A percentile compares a stretch with the other conserved stretches of the same genome.
Evolutionary conservation across 2,329 filamentous ascomycete genomes (phyloP).

Genomic region (Aotearoamyces nothofagi): DNA sequence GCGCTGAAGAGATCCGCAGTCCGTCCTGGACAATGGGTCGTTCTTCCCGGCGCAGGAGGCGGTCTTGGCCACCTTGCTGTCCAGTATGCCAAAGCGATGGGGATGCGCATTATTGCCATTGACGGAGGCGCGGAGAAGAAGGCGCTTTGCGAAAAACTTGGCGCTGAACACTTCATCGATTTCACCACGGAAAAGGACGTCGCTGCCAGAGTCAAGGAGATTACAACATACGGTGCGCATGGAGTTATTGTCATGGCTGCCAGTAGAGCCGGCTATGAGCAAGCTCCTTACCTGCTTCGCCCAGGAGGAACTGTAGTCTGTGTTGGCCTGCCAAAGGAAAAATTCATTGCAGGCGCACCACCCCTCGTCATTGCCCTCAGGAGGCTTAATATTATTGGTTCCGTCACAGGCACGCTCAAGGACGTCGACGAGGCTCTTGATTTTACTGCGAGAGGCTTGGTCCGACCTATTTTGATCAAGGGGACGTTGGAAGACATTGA

Average conservation of each 20-base stretch:
- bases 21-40: constrained; percentile 12
- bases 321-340: not conserved
- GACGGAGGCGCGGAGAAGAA: constrained; percentile 11
- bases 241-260: constrained; percentile 38
- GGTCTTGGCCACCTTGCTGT: constrained; percentile 15
- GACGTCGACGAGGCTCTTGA: not conserved
- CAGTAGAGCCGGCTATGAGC: constrained; percentile 28
- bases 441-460: constrained; percentile 1
- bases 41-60: constrained; percentile 14
- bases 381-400: not conserved
- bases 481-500: too few relatives aligned
- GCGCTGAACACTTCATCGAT: constrained; percentile 14
- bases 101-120: constrained; percentile 11
- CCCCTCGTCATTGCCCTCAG: not conserved
- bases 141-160: constrained; percentile 10
- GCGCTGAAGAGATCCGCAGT: constrained; percentile 33
- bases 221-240: constrained; percentile 30
- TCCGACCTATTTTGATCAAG: too few relatives aligned
- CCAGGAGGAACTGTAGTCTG: not conserved
- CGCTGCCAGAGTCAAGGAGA: constrained; percentile 8
- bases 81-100: constrained; percentile 14
- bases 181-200: constrained; percentile 11
- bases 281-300: constrained; percentile 10
- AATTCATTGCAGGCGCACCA: not conserved
- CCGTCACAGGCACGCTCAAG: not conserved